A percentile compares a stretch with the other conserved stretches of the same genome.
These are phyloP conservation scores for Hydrangea macrophylla DNA, from an alignment of 148 eudicot genomes.

Conservation along the genomic window DNA sequence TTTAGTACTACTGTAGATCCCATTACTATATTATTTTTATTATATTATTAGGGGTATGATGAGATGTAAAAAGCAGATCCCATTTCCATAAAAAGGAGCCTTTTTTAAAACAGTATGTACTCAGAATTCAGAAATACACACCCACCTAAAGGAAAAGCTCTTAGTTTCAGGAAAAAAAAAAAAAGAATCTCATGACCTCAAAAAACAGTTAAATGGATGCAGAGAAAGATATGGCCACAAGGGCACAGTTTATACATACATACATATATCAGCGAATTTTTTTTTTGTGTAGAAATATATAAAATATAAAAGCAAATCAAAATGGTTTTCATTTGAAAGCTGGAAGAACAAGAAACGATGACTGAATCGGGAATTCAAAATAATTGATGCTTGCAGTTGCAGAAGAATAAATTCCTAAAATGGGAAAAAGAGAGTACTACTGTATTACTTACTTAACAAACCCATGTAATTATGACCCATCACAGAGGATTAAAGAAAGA, in stretches of 20 bases:
- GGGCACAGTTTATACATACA: neutral
- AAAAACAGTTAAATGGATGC: slow-evolving; percentile 27
- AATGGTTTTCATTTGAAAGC: slow-evolving; percentile 15
- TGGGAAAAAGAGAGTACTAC: neutral
- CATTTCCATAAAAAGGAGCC: slow-evolving; percentile 65
- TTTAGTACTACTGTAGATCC: slow-evolving; percentile 18
- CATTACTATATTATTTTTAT: slow-evolving; percentile 1
- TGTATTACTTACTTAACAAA: no score
- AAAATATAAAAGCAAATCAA: neutral
- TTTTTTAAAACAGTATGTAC: slow-evolving; percentile 51
- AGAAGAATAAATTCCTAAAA: slow-evolving; percentile 20
- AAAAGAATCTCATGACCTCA: slow-evolving; percentile 48
- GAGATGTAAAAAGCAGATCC: slow-evolving; percentile 69
- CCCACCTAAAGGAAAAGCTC: slow-evolving; percentile 59
- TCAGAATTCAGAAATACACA: no score
- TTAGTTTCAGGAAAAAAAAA: slow-evolving; percentile 53
- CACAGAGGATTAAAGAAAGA: neutral
- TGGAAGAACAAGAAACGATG: slow-evolving; percentile 16
- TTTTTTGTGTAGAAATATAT: no score
- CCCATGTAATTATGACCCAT: neutral
- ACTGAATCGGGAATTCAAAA: slow-evolving; percentile 29
- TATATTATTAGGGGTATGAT: slow-evolving; percentile 35
- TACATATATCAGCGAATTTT: neutral
- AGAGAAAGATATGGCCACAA: slow-evolving; percentile 18
- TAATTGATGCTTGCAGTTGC: slow-evolving; percentile 18